These are phyloP conservation scores for Podospora pseudopauciseta DNA, from an alignment of 495 filamentous ascomycete species.

Conservation along the genomic window DNA sequence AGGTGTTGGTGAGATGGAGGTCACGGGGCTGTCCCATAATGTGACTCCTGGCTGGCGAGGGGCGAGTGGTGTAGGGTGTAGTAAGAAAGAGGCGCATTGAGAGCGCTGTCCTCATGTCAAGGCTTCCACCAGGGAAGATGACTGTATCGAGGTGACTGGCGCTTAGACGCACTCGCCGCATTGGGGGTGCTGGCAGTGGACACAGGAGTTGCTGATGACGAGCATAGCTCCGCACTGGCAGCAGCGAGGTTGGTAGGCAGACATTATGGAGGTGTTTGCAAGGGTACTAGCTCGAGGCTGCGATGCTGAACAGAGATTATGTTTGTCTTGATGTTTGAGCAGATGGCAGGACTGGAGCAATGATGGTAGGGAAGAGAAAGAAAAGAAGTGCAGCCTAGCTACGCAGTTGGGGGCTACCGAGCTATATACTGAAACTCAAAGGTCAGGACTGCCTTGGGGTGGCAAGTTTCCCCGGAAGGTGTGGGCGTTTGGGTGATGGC, in stretches of 20 bases:
- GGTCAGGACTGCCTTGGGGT: not conserved
- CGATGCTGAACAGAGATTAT: slow-evolving; percentile 1
- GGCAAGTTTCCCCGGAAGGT: slow-evolving; percentile 4
- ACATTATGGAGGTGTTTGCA: slow-evolving; percentile 18
- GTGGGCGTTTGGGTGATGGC: not conserved
- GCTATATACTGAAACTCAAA: slow-evolving; percentile 3
- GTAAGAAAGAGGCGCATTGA: too few relatives aligned
- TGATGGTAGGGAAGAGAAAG: not conserved
- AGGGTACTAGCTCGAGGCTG: not conserved
- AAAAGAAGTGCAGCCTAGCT: not conserved
- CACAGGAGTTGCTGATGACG: slow-evolving; percentile 46
- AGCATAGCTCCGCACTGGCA: slow-evolving; percentile 47
- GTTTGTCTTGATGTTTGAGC: not conserved
- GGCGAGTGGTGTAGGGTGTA: too few relatives aligned
- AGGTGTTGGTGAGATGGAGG: not conserved
- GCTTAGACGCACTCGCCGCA: slow-evolving; percentile 42
- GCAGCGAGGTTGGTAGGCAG: slow-evolving; percentile 44
- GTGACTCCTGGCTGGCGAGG: not conserved
- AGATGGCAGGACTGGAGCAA: not conserved
- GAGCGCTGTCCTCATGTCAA: too few relatives aligned
- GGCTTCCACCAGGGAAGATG: not conserved
- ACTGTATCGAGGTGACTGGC: not conserved
- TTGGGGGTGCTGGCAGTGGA: slow-evolving; percentile 42
- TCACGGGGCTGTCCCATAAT: not conserved
- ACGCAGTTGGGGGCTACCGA: not conserved